Evolutionary conservation across 257 asterid species (phyloP), one percentile per base, ranked within the genome.

Genomic region (Echites panduratus): DNA sequence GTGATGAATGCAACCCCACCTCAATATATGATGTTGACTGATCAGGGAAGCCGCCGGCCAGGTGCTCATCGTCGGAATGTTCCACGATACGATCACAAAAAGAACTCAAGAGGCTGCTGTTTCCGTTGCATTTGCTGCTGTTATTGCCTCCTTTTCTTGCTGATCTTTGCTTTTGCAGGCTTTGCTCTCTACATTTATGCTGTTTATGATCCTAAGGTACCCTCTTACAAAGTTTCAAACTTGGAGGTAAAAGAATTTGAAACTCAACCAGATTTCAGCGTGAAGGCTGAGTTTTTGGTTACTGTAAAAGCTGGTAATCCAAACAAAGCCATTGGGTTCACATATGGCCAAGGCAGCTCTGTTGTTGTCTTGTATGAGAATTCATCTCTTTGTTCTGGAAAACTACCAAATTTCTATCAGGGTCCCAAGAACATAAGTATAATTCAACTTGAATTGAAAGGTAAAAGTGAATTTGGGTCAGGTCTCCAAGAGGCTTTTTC

Each of bases 61-160:
- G 38, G 61, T 1, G 44, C 70, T 43, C 65, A 83, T 69, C 83
- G 63, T 7, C 77, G 78, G 22, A 83, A 82, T 35, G 67, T 73
- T 54, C 86, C 89, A n/a, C 77, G 77, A 7, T 85, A 87, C 84
- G 63, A 81, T 6, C 24, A 66, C 43, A 2, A 45, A 2, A 61
- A 70, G 32, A 74, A 14, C 20, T 61, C 74, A 32, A 45, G 65
- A 16, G 52, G 78, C 6, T 9, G 61, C 7, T 73, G 83, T 22
- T 27, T 77, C 16, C 77, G 85, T 35, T 85, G 83, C 84, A 73
- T 88, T 1, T 85, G 88, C 68, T 81, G 89, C 68, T 87, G 84
- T 64, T 86, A 73, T 48, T 85, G 87, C 84, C 26, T 74, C 47
- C 35, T 85, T 10, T 27, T 88, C 53, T 27, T 87, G 76, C 12